phyloP scores from a whole-genome alignment of 164 flowering plant genomes.

The Umbellularia californica region DNA sequence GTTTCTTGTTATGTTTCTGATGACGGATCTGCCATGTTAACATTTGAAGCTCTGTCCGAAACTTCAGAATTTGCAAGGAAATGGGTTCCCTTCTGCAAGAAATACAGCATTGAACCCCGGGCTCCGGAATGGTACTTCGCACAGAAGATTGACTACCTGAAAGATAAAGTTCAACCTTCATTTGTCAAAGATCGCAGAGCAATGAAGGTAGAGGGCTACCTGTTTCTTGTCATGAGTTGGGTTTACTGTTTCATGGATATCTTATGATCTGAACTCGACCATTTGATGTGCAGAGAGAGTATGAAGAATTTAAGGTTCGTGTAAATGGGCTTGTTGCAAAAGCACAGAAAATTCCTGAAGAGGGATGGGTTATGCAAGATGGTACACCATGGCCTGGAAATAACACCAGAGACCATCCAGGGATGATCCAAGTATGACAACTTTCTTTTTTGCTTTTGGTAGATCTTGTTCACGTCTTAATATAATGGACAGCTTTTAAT shows the following conservation, averaged over 20 bases:
- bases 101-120: slow-evolving; percentile 46
- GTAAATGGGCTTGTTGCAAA: slow-evolving; percentile 47
- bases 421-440: slow-evolving; percentile 54
- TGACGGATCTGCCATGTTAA: slow-evolving; percentile 61
- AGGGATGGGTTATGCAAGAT: slow-evolving; percentile 64
- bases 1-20: slow-evolving; percentile 64
- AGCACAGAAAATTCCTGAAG: slow-evolving; percentile 51
- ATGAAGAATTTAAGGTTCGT: slow-evolving; percentile 54
- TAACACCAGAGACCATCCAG: slow-evolving; percentile 55
- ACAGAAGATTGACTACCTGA: slow-evolving; percentile 49
- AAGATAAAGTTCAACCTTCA: slow-evolving; percentile 51
- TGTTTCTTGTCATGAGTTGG: not conserved
- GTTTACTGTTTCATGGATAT: not conserved
- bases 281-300: slow-evolving; percentile 38
- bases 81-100: slow-evolving; percentile 66
- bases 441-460: not conserved
- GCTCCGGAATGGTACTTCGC: slow-evolving; percentile 61
- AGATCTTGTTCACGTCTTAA: not conserved
- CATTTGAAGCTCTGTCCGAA: slow-evolving; percentile 55
- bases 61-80: slow-evolving; percentile 57
- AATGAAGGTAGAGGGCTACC: slow-evolving; percentile 39
- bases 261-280: not conserved
- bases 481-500: no score
- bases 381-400: slow-evolving; percentile 68
- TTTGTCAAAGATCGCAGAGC: slow-evolving; percentile 57